Percentiles rank a stretch among this genome's conserved stretches.
Evolutionary conservation across 1,284 basidiomycete species (phyloP).

Genomic region (Papiliotrema flavescens): DNA sequence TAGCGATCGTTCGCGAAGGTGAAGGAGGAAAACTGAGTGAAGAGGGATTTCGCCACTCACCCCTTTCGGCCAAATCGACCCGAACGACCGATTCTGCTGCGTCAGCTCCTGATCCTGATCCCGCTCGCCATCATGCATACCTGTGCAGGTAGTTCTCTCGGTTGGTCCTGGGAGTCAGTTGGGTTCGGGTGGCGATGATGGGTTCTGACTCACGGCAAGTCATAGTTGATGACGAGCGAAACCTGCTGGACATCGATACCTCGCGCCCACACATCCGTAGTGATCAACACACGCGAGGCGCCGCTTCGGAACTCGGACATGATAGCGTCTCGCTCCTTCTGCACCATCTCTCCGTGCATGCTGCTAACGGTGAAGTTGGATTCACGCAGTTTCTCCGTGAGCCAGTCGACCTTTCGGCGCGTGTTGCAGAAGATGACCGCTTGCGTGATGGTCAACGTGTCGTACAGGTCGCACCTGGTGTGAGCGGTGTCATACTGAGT

Average conservation of each 20-base stretch:
- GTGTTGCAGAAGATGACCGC: conserved; percentile 99
- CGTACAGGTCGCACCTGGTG: conserved; percentile 74
- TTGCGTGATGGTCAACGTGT: conserved; percentile 98
- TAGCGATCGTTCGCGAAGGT: conserved; percentile 43
- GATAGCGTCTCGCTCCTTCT: conserved; percentile 97
- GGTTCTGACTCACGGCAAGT: conserved; percentile 71
- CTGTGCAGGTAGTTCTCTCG: conserved; percentile 99
- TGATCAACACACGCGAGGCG: conserved; percentile 79
- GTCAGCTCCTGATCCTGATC: conserved; percentile 58
- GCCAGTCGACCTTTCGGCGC: conserved; percentile 97
- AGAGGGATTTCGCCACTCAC: conserved; percentile 59
- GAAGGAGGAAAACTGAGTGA: conserved; percentile 75
- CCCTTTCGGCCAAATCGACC: conserved; percentile 91
- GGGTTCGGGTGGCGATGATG: conserved; percentile 3
- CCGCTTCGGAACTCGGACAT: conserved; percentile 98
- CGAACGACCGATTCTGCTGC: conserved; percentile 76
- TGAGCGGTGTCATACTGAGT: neutral
- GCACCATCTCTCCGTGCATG: conserved; percentile 96
- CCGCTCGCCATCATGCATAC: neutral
- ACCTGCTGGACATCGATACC: conserved; percentile 99
- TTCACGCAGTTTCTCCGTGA: conserved; percentile 97
- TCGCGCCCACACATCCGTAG: conserved; percentile 97
- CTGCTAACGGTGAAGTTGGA: conserved; percentile 94
- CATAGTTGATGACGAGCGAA: conserved; percentile 96
- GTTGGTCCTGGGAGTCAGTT: conserved; percentile 56